Evolutionary conservation across 2,329 filamentous ascomycete species (phyloP).

Genomic region (Emydomyces testavorans): DNA sequence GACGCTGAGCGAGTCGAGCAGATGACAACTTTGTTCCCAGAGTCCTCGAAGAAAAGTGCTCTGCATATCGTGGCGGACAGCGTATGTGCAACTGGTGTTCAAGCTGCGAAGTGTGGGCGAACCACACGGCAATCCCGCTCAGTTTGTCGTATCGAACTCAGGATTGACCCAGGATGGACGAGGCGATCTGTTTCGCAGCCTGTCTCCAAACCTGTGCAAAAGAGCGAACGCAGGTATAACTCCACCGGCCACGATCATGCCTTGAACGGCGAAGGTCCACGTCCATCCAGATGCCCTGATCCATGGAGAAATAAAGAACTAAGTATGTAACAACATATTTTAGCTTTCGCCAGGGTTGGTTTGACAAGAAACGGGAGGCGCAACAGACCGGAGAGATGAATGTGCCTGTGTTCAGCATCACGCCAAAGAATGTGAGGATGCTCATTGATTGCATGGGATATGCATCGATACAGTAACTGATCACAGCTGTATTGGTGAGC

Average conservation of each 20-base stretch:
- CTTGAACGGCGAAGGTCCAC: constrained; percentile 42
- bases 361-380: background rate
- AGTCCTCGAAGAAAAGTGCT: too few species aligned
- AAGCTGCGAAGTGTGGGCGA: background rate
- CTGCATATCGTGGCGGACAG: too few species aligned
- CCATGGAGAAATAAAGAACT: constrained; percentile 45
- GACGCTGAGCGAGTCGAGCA: background rate
- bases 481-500: constrained; percentile 45
- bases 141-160: constrained; percentile 24
- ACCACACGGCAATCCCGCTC: background rate
- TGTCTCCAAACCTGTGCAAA: constrained; percentile 34
- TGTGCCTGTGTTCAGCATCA: constrained; percentile 42
- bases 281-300: constrained; percentile 37
- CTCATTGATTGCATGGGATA: constrained; percentile 47
- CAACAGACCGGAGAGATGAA: constrained; percentile 35
- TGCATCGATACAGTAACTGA: constrained; percentile 45
- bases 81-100: background rate
- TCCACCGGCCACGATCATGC: constrained; percentile 36
- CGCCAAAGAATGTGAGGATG: constrained; percentile 44
- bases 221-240: constrained; percentile 30
- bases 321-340: background rate
- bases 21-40: too few species aligned
- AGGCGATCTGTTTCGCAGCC: constrained; percentile 28
- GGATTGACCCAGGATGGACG: constrained; percentile 39
- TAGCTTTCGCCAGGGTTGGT: background rate